Base-by-base conservation (phyloP, 352 stramenopile species). In the Phytopythium kandeliae region DNA sequence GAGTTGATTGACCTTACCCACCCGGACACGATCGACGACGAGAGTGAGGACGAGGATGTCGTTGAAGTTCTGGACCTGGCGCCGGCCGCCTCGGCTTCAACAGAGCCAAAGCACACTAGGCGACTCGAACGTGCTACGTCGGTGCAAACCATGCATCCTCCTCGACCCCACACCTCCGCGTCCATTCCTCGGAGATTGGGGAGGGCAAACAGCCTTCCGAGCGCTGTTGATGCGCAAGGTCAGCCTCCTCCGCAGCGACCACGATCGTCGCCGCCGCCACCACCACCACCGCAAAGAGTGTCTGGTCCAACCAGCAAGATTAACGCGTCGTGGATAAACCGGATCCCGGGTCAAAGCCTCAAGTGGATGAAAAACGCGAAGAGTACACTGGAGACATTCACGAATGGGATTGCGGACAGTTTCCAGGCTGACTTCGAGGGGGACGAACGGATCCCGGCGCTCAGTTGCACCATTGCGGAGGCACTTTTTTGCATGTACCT, bases 321-420 rank as follows among this genome's bases (percentile, higher is more conserved):
- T 9, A 63, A 81, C 47, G 37, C 71, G 21, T 50, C 34, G 16
- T 85, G 74, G 74, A 26, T 68, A 13, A 44, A 65, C 25, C 30
- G 48, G 4, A 68, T 80, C 3, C 48, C 52, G 0, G 21, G 33
- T 0, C 43, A 61, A 11, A 65, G 80, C 36, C 54, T 78, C 36
- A 73, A 70, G 51, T 85, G 74, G 74, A 34, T 85, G 13, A 41
- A 55, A 0, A 52, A 67, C 13, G 52, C 60, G 4, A 49, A 59
- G 16, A 37, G 16, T 2, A 35, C 57, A 13, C 48, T 85, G 0
- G 52, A 57, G 24, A 80, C 58, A 12, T 80, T 82, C n/a, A 68
- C 77, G 16, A 48, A 65, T 34, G 57, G 53, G 11, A 34, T 80
- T 17, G 56, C 74, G 1, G 63, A 74, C 4, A 64, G 63, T 19